Conservation (phyloP, 306 rosid genomes). For the Adenanthera pavonina region DNA sequence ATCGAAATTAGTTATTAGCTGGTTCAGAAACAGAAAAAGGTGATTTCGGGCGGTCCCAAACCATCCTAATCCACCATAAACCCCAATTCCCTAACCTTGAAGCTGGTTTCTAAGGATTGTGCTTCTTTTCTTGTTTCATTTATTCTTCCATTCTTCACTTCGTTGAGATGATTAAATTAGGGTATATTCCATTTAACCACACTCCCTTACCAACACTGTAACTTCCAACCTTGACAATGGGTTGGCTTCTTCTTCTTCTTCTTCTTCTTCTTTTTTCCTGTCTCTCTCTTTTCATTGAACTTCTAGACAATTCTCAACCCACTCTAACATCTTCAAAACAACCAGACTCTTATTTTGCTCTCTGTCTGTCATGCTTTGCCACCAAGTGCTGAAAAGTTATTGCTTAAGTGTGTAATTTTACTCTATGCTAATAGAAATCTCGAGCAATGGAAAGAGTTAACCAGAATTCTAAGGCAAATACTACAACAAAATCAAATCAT, state of each 20-base stretch:
- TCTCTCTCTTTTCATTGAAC: too few relatives aligned
- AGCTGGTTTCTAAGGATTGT: background rate
- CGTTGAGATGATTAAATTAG: background rate
- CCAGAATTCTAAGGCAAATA: constrained; percentile 36
- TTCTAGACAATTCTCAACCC: background rate
- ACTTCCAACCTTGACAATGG: too few relatives aligned
- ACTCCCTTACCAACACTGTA: background rate
- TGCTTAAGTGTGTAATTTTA: background rate
- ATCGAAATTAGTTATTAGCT: background rate
- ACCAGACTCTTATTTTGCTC: background rate
- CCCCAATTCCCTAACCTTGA: background rate
- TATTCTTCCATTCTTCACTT: background rate
- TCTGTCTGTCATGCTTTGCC: background rate
- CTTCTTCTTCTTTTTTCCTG: too few relatives aligned
- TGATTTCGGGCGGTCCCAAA: background rate
- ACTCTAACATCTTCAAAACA: background rate
- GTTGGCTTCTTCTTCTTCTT: too few relatives aligned
- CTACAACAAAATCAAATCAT: constrained; percentile 30
- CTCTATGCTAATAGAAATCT: constrained; percentile 48
- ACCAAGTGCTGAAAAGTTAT: background rate
- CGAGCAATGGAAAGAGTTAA: constrained; percentile 33
- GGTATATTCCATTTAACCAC: background rate
- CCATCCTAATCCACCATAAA: background rate
- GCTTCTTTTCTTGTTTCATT: background rate
- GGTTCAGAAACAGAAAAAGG: background rate